Conservation (phyloP, 2,329 filamentous ascomycete genomes). For the Claviceps sp. region DNA sequence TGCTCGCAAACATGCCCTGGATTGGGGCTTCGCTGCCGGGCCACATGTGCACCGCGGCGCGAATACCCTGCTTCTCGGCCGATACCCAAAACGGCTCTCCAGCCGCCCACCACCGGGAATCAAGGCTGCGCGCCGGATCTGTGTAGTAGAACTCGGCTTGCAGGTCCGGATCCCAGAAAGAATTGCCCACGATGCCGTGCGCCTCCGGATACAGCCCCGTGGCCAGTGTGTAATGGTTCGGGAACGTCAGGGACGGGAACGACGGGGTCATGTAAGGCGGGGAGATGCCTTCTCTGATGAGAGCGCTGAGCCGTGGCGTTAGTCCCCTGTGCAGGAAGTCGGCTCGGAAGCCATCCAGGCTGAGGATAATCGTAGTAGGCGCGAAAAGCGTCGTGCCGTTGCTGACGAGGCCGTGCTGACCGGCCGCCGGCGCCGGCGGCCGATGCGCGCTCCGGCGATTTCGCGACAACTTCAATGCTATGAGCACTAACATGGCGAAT, state of each 20-base stretch:
- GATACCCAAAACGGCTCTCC: conserved; percentile 92
- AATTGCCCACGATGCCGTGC: conserved; percentile 87
- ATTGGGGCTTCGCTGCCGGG: conserved; percentile 88
- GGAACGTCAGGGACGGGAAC: conserved; percentile 93
- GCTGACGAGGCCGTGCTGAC: conserved; percentile 29
- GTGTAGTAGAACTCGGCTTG: conserved; percentile 81
- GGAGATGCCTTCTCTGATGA: conserved; percentile 73
- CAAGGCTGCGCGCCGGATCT: conserved; percentile 58
- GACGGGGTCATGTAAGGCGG: conserved; percentile 87
- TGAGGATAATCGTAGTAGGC: conserved; percentile 86
- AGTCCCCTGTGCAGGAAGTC: conserved; percentile 78
- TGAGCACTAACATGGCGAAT: conserved; percentile 41
- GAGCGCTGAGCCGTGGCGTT: conserved; percentile 67
- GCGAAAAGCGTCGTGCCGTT: conserved; percentile 86
- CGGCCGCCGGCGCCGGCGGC: conserved; percentile 8
- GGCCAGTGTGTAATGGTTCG: conserved; percentile 87
- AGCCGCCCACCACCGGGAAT: conserved; percentile 76
- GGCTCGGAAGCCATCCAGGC: conserved; percentile 87
- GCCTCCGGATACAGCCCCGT: conserved; percentile 87
- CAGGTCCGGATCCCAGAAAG: conserved; percentile 76
- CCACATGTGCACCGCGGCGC: conserved; percentile 93
- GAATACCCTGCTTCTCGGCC: conserved; percentile 68
- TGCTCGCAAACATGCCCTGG: conserved; percentile 57
- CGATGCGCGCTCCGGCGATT: conserved; percentile 21
- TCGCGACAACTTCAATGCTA: conserved; percentile 46